Evolutionary conservation across 106 monocot genomes (phyloP), one percentile per base, ranked within the genome.

Genomic region (Iris macrosiphon): DNA sequence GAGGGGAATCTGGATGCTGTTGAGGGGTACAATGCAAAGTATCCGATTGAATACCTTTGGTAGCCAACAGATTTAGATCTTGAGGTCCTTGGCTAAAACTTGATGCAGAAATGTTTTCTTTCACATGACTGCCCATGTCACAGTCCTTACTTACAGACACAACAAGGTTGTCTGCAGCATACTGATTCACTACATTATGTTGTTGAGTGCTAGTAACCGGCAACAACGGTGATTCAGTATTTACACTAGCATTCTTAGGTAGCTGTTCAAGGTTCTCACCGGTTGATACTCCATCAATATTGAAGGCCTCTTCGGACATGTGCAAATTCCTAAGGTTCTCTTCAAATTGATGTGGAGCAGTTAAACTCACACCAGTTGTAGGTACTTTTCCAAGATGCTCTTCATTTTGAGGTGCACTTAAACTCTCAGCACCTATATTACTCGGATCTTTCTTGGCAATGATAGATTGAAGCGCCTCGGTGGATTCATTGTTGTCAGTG

Each of bases 241-340:
- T 27, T 1, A 18, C 18, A 13, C 19, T 30, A 11, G 3, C 28
- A 58, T 64, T 31, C 1, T 10, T 47, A n/a, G 31, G 40, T 15
- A 40, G 30, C n/a, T 13, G 51, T 69, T 34, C 53, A 12, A 40
- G 47, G 29, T 60, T 45, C 60, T 55, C 60, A 52, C 41, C 13
- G 43, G 9, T 47, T 44, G 38, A 30, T 43, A 10, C 40, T 28
- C 46, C 24, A 26, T 51, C 24, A 23, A 24, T 23, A 44, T 52
- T 63, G 14, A 38, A 41, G 4, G 22, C 42, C 32, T 71, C 44
- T 13, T 49, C 53, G 42, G 28, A 5, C 22, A 45, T 10, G 16
- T 41, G 27, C 17, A 20, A 28, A 24, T 10, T 66, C 28, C n/a
- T 32, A 4, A 1, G 24, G 55, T 64, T 51, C 4, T 43, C 28